A percentile compares a stretch with the other conserved stretches of the same genome.
Evolutionary conservation across 83 land plant species (phyloP).

Genomic region (Larix sibirica): DNA sequence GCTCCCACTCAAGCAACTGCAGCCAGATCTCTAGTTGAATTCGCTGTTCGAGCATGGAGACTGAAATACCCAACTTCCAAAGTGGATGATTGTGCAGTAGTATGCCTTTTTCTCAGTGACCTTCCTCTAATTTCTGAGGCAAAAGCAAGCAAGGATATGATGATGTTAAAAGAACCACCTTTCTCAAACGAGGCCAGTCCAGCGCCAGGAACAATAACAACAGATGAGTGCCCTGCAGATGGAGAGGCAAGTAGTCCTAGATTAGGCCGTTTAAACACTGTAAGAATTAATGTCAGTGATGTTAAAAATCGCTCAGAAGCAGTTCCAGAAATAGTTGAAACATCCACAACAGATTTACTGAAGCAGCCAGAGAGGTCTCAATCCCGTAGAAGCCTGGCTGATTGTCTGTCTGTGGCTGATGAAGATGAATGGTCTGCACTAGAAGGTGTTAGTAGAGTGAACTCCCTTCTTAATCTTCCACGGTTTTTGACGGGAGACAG

Average conservation of each 20-base stretch:
- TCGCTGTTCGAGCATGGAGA: constrained; percentile 66
- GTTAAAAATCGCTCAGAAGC: not conserved
- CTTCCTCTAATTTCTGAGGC: not conserved
- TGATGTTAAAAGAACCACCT: not conserved
- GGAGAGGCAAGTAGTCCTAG: constrained; percentile 11
- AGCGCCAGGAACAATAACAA: too few species aligned
- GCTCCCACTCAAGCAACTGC: constrained; percentile 56
- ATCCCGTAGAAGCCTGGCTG: constrained; percentile 22
- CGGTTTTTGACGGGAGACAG: not conserved
- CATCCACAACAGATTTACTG: not conserved
- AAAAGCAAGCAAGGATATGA: not conserved
- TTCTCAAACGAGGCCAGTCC: not conserved
- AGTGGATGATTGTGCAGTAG: constrained; percentile 68
- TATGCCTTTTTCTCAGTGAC: constrained; percentile 56
- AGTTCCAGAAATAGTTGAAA: not conserved
- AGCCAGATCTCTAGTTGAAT: constrained; percentile 64
- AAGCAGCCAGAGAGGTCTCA: constrained; percentile 17
- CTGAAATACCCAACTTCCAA: constrained; percentile 69
- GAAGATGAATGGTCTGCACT: constrained; percentile 50
- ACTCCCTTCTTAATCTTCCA: constrained; percentile 40
- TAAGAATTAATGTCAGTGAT: not conserved
- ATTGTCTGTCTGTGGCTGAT: constrained; percentile 17
- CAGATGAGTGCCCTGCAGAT: not conserved
- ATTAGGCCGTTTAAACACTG: constrained; percentile 3
- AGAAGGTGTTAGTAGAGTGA: constrained; percentile 44